Evolutionary conservation across 257 asterid genomes (phyloP).

Genomic region (Lantana camara): DNA sequence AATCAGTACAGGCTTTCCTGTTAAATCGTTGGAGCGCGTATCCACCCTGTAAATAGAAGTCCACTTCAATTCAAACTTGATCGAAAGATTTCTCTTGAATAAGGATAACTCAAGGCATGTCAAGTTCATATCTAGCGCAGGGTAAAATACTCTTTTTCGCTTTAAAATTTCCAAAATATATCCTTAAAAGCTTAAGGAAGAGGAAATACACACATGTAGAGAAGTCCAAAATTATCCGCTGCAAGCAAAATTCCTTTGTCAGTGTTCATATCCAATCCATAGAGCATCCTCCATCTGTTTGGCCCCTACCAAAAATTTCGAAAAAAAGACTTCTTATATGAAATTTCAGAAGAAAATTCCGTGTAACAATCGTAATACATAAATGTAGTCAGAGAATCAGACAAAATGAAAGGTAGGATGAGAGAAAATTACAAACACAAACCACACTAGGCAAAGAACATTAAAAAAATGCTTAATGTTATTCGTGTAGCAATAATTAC

Average conservation of each 20-base stretch:
- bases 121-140: neutral
- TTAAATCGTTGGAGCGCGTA: constrained; percentile 56
- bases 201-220: constrained; percentile 62
- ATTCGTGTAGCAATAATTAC: neutral
- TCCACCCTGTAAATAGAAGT: constrained; percentile 62
- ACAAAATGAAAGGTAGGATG: neutral
- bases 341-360: constrained; percentile 12
- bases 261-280: constrained; percentile 84
- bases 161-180: neutral
- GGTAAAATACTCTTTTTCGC: neutral
- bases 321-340: constrained; percentile 18
- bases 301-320: constrained; percentile 63
- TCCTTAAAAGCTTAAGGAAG: constrained; percentile 14
- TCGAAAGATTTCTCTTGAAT: neutral
- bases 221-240: constrained; percentile 89
- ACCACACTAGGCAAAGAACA: neutral
- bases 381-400: too few species aligned
- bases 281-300: constrained; percentile 89
- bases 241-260: constrained; percentile 71
- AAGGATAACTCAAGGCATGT: neutral
- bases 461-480: constrained; percentile 1
- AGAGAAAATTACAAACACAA: neutral
- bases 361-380: too few species aligned
- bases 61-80: neutral
- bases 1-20: constrained; percentile 65